Base-by-base conservation (phyloP, 2,329 filamentous ascomycete species). In the Fusarium marasasianum region DNA sequence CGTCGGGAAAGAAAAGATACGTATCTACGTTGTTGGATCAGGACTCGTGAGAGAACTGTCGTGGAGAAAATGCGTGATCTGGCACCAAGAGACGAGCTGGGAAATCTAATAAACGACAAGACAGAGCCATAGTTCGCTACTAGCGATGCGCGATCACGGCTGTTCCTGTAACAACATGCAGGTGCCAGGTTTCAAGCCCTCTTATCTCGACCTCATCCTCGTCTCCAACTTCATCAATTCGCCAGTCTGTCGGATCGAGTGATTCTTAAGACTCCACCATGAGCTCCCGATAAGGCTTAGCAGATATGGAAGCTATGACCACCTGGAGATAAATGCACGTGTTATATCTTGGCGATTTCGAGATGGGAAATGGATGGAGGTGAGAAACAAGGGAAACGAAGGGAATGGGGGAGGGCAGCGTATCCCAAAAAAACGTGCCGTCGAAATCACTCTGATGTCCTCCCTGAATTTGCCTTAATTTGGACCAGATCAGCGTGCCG, bases 241-340 rank as follows among this genome's bases (percentile, higher is more conserved):
- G 44, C 58, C 51, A 66, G 60, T 61, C 71, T 48, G 45, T 61
- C 71, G 47, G 47, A 57, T 65, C 37, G 51, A 51, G 29, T 45
- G 65, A 67, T 66, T 45, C 57, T 40, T 58, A 66, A 55, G 71
- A 65, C 72, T 56, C 71, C 65, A 59, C 53, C 43, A 55, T 35
- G 40, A 45, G 31, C 61, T 59, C 73, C 71, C 61, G 69, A 77
- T 72, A 76, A 71, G 76, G 79, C 72, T 78, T 80, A 78, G 76
- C 48, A 66, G 31, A 37, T 48, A 54, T 54, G 58, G 66, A 69
- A 79, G 78, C 79, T 80, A 79, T 79, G 79, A 75, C 78, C 79
- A 79, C 60, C 54, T 35, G n/a, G 51, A 43, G 38, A 37, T 31
- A 37, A 24, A 58, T 70, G 53, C 66, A 73, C 77, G 78, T 79